A percentile compares a stretch with the other conserved stretches of the same genome.
These are phyloP conservation scores for Grifola frondosa DNA, from an alignment of 1,284 basidiomycete genomes.

Conservation along the genomic window DNA sequence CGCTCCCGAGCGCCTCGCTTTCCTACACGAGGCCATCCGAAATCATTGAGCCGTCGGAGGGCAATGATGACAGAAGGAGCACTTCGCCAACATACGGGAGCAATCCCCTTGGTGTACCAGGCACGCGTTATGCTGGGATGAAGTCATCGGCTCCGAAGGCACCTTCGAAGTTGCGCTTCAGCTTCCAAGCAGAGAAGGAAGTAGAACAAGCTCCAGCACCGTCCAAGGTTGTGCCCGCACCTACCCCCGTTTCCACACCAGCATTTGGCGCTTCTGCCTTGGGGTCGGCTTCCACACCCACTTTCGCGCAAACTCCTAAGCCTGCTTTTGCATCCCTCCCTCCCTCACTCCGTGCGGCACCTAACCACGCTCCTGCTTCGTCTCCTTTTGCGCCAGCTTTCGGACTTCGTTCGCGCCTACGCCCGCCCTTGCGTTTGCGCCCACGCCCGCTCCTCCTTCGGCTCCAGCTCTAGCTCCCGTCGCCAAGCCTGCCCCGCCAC, in stretches of 20 bases:
- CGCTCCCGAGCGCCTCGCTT: slow-evolving; percentile 4
- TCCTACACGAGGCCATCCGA: slow-evolving; percentile 34
- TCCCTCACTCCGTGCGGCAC: not conserved
- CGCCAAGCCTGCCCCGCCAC: slow-evolving; percentile 5
- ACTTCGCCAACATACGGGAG: slow-evolving; percentile 17
- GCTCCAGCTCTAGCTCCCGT: slow-evolving; percentile 1
- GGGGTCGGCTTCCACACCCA: too few species aligned
- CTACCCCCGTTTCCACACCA: not conserved
- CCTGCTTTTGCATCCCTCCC: too few species aligned
- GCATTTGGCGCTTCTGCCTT: too few species aligned
- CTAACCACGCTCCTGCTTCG: not conserved
- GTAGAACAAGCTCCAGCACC: slow-evolving; percentile 31
- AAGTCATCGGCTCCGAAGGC: slow-evolving; percentile 61
- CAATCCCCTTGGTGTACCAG: slow-evolving; percentile 6
- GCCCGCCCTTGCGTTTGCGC: slow-evolving; percentile 21
- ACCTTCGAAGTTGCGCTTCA: slow-evolving; percentile 70
- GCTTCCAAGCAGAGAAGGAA: slow-evolving; percentile 50
- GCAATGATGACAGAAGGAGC: slow-evolving; percentile 18
- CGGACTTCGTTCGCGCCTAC: slow-evolving; percentile 7
- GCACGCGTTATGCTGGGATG: slow-evolving; percentile 23
- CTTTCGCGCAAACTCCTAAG: too few species aligned
- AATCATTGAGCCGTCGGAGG: slow-evolving; percentile 41
- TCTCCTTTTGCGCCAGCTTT: not conserved
- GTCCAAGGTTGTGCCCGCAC: not conserved
- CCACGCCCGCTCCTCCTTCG: slow-evolving; percentile 1